Percentiles rank a stretch among this genome's conserved stretches.
phyloP scores from a whole-genome alignment of 768 basidiomycete genomes.

The Lactarius tabidus region DNA sequence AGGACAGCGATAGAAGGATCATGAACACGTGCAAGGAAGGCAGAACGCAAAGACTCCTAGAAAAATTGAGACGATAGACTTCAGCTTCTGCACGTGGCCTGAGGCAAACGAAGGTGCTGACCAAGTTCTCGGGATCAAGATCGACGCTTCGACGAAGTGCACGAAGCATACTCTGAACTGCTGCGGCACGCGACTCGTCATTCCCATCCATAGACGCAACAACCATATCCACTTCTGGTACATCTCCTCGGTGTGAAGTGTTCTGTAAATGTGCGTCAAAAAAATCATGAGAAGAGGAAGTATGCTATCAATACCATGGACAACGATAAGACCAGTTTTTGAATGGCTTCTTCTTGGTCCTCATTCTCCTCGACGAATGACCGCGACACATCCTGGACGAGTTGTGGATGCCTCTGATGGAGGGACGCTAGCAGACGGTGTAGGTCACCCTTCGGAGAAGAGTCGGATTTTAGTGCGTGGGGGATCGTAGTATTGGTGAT shows the following conservation, averaged over 20 bases:
- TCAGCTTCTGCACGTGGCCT: neutral
- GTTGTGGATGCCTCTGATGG: constrained; percentile 59
- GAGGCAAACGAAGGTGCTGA: constrained; percentile 29
- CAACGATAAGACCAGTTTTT: constrained; percentile 55
- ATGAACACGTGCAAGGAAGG: constrained; percentile 63
- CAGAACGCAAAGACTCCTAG: constrained; percentile 56
- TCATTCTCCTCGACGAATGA: constrained; percentile 34
- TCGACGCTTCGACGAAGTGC: constrained; percentile 30
- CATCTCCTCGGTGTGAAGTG: constrained; percentile 8
- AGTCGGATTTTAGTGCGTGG: constrained; percentile 14
- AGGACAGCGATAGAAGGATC: constrained; percentile 62
- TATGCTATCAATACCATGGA: constrained; percentile 42
- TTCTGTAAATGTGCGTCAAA: constrained; percentile 13
- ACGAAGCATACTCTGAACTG: constrained; percentile 55
- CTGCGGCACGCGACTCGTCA: constrained; percentile 50
- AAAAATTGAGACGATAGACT: neutral
- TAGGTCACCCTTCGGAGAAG: constrained; percentile 1
- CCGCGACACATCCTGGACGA: constrained; percentile 44
- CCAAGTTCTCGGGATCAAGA: constrained; percentile 41
- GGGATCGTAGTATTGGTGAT: constrained; percentile 23
- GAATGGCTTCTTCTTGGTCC: constrained; percentile 39
- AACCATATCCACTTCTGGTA: constrained; percentile 34
- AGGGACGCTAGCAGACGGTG: constrained; percentile 47
- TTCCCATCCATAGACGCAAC: constrained; percentile 63
- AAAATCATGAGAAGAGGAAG: neutral